Base-by-base conservation (phyloP, 192 early-diverging fungal genomes). In the Dimargaris cristalligena region DNA sequence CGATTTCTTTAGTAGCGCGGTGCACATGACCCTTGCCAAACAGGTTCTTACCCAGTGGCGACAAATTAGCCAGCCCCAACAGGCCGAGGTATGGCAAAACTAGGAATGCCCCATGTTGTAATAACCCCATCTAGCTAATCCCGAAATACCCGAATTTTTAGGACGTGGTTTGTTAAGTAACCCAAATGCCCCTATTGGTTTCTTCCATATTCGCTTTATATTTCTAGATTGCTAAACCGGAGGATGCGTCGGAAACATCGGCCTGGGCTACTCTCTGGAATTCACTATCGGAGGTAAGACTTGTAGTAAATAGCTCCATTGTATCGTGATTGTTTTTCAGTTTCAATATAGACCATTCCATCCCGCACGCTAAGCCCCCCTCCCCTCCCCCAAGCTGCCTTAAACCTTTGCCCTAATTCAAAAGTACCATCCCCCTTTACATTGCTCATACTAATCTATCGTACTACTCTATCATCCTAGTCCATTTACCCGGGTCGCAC, bases 401-500 rank as follows among this genome's bases (percentile, higher is more conserved):
- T 16, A 41, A 6, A n/a, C n/a, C n/a, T n/a, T n/a, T n/a, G n/a
- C n/a, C n/a, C n/a, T n/a, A n/a, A n/a, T n/a, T n/a, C n/a, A n/a
- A n/a, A n/a, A n/a, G n/a, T n/a, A n/a, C n/a, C n/a, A n/a, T n/a
- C n/a, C n/a, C n/a, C n/a, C n/a, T n/a, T n/a, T n/a, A n/a, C n/a
- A n/a, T n/a, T n/a, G n/a, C n/a, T n/a, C n/a, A n/a, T n/a, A n/a
- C 38, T 41, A 6, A 6, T 41, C 38, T 41, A 6, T 16, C 38
- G 16, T 16, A 6, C 16, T 41, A 41, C 38, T 16, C 16, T 16
- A 10, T 16, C 38, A 41, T 10, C 6, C 38, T 41, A 41, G 20
- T 56, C 54, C 30, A 56, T 56, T 16, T 56, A 56, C 54, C 54
- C 54, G 16, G 54, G 54, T 16, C 54, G 54, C 23, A 56, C 23